Evolutionary conservation across 768 basidiomycete genomes (phyloP), one percentile per base, ranked within the genome.

Genomic region (Phaeolepiota aurea): DNA sequence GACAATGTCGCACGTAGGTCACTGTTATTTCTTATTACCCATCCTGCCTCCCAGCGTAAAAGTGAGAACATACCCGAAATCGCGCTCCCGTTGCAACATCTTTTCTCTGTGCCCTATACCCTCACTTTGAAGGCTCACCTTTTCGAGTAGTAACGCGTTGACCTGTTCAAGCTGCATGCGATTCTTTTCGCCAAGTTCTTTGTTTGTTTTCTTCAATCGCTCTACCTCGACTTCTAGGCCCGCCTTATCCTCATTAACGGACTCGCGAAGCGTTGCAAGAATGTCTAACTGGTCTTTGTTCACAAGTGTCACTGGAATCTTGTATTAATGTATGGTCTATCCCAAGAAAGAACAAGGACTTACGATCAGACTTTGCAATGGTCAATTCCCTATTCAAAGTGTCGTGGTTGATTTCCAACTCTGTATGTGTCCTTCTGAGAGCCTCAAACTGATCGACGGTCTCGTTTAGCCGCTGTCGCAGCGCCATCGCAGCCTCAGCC

Each of bases 201-300:
- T 76, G 52, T 88, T 74, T 49, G 82, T 76, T 41, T 74, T 75
- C 52, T 72, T 75, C 31, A 90, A 59, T 23, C 69, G 69, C 19
- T 71, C 71, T 23, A 86, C 58, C 41, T 93, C 86, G 1, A 63
- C 65, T 53, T 87, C 86, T 7, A 93, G 70, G 11, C 66, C 74
- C 10, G 71, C 70, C 58, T 91, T 91, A 59, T 97, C 93, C 55
- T 87, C 82, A 54, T 82, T 84, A 32, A 94, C 87, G 1, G 87
- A 90, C 44, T 90, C 88, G 31, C 93, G 81, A 19, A 96, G 65
- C 4, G 79, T 79, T 2, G 81, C 73, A 21, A 98, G 79, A 43
- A 93, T 90, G 39, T 93, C 92, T 15, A 92, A 66, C 56, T 97
- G 90, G 55, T 96, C 91, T 57, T 88, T 90, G 66, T 91, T 87